phyloP scores from a whole-genome alignment of 2,329 filamentous ascomycete species.

The Monosporascus sp. region DNA sequence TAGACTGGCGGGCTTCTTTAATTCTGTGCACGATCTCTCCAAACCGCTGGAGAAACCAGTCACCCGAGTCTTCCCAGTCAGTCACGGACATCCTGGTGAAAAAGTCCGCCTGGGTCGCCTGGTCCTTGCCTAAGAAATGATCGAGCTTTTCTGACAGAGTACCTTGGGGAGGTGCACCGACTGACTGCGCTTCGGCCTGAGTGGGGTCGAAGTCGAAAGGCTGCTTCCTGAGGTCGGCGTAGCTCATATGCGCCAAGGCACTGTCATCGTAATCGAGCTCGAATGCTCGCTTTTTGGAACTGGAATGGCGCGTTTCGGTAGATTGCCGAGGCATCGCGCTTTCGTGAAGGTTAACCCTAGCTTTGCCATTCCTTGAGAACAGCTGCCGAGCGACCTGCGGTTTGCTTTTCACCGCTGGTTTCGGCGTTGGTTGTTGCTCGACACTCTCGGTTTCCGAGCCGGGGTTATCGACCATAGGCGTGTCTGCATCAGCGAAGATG shows the following conservation, averaged over 20 bases:
- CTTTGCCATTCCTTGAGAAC: conserved; percentile 16
- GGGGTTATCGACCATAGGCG: conserved; percentile 21
- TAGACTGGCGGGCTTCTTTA: conserved; percentile 42
- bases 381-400: conserved; percentile 23
- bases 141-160: conserved; percentile 44
- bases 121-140: conserved; percentile 38
- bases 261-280: conserved; percentile 53
- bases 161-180: conserved; percentile 29
- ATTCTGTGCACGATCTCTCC: conserved; percentile 43
- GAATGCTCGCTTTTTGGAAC: conserved; percentile 21
- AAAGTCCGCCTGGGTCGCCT: conserved; percentile 39
- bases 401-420: conserved; percentile 18
- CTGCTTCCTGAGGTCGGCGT: conserved; percentile 43
- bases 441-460: conserved; percentile 19
- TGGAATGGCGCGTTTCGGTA: conserved; percentile 15
- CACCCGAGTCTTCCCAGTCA: conserved; percentile 55
- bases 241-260: conserved; percentile 49
- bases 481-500: conserved; percentile 25
- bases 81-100: conserved; percentile 48
- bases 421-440: conserved; percentile 21
- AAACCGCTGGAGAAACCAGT: conserved; percentile 56
- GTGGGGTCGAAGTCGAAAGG: conserved; percentile 54
- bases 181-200: conserved; percentile 33
- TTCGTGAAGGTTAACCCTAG: conserved; percentile 15
- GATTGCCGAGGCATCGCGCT: conserved; percentile 22